Evolutionary conservation across 768 basidiomycete species (phyloP).

Genomic region (Tylopilus sp.): DNA sequence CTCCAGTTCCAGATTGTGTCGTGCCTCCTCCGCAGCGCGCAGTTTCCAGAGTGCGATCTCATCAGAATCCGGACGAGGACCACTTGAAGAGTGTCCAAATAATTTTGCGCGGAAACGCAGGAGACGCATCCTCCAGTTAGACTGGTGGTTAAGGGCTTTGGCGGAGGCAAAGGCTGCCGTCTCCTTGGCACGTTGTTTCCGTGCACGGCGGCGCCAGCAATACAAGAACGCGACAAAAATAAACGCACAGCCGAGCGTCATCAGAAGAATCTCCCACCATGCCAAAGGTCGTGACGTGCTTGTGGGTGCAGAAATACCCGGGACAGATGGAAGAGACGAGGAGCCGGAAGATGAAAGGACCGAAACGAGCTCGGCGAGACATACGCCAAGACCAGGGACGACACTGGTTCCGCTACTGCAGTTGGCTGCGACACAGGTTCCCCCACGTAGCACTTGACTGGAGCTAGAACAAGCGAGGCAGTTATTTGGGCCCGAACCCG

Average conservation of each 20-base stretch:
- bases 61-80: constrained; percentile 33
- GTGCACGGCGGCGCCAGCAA: constrained; percentile 67
- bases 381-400: constrained; percentile 70
- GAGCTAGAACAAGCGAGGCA: constrained; percentile 75
- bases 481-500: constrained; percentile 58
- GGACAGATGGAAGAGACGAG: constrained; percentile 46
- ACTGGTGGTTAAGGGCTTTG: constrained; percentile 48
- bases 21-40: constrained; percentile 48
- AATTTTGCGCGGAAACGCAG: constrained; percentile 54
- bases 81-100: constrained; percentile 45
- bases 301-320: constrained; percentile 57
- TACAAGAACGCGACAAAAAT: constrained; percentile 66
- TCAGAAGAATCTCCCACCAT: constrained; percentile 87
- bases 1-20: constrained; percentile 47
- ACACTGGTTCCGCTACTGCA: constrained; percentile 56
- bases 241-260: constrained; percentile 78
- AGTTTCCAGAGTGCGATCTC: constrained; percentile 51
- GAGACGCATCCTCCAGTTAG: constrained; percentile 56
- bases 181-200: constrained; percentile 61
- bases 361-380: constrained; percentile 70
- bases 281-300: constrained; percentile 38
- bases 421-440: constrained; percentile 59
- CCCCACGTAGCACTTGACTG: constrained; percentile 55
- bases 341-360: constrained; percentile 41
- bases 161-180: constrained; percentile 63